Evolutionary conservation across 2,329 filamentous ascomycete species (phyloP).

Genomic region (Penicillium sp.): DNA sequence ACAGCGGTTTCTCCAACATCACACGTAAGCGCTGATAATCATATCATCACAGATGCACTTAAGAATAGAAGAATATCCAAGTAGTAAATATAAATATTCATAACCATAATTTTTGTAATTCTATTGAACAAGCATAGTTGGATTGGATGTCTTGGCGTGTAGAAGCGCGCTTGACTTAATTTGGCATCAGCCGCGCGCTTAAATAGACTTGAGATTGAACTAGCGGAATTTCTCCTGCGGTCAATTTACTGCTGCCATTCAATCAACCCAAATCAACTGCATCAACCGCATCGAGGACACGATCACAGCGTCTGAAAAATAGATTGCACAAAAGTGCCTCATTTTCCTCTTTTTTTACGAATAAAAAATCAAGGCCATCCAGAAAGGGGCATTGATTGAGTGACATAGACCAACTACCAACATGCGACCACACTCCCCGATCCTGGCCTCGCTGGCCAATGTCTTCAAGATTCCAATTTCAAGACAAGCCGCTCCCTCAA

Average conservation of each 20-base stretch:
- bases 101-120: too few relatives aligned
- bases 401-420: background rate
- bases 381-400: background rate
- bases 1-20: too few relatives aligned
- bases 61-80: too few relatives aligned
- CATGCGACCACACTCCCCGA: constrained; percentile 30
- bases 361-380: background rate
- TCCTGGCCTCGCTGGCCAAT: constrained; percentile 43
- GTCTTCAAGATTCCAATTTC: constrained; percentile 36
- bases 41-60: too few relatives aligned
- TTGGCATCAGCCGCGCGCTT: constrained; percentile 7
- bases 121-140: too few relatives aligned
- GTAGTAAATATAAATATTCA: too few relatives aligned
- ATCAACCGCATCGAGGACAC: background rate
- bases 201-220: background rate
- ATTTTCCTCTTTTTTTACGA: background rate
- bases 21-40: too few relatives aligned
- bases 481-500: constrained; percentile 21
- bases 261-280: background rate
- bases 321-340: background rate
- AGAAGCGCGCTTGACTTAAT: background rate
- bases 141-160: background rate
- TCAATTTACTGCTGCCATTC: background rate
- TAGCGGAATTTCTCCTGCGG: background rate
- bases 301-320: background rate